Evolutionary conservation across 345 rosid species (phyloP).

Genomic region (Isatis tinctoria): DNA sequence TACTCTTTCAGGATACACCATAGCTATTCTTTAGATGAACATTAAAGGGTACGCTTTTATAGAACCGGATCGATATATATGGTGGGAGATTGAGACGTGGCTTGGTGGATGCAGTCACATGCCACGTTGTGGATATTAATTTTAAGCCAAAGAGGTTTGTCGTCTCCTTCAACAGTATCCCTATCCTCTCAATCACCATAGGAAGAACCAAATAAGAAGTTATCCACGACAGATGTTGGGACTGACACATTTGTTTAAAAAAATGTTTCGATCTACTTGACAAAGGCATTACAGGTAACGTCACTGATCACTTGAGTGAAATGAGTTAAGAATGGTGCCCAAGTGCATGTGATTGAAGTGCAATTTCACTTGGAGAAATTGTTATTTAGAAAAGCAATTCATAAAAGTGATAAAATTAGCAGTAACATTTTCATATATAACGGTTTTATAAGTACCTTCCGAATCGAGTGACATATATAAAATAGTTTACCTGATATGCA

Average conservation of each 20-base stretch:
- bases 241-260: not conserved
- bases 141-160: no score
- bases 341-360: not conserved
- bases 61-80: not conserved
- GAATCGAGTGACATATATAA: not conserved
- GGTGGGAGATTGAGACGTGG: not conserved
- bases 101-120: not conserved
- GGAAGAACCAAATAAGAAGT: not conserved
- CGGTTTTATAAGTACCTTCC: no score
- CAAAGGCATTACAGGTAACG: no score
- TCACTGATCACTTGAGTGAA: not conserved
- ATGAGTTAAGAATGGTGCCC: not conserved
- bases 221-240: not conserved
- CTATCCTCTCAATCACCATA: no score
- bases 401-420: not conserved
- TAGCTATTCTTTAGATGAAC: not conserved
- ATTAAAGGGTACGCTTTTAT: not conserved
- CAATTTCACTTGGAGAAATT: not conserved
- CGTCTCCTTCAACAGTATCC: no score
- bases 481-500: not conserved
- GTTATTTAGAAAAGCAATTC: not conserved
- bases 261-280: no score
- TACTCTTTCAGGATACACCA: no score
- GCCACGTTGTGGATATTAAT: not conserved
- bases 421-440: no score